A percentile compares a stretch with the other conserved stretches of the same genome.
Evolutionary conservation across 2,329 filamentous ascomycete genomes (phyloP).

Genomic region (Fusarium mundagurra): DNA sequence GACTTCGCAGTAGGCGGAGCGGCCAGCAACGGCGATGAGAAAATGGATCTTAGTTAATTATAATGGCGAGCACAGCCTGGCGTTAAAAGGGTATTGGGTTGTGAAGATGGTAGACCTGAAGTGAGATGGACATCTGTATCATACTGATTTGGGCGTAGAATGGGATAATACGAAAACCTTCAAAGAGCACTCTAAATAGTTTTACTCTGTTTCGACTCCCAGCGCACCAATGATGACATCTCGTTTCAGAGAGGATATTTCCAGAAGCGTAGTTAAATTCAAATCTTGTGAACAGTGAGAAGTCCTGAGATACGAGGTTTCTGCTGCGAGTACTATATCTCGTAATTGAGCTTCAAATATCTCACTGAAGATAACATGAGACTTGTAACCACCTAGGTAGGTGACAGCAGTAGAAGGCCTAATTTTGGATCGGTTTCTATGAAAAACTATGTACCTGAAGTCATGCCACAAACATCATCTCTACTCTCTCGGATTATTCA

Average conservation of each 20-base stretch:
- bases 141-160: conserved; percentile 45
- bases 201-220: conserved; percentile 11
- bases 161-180: conserved; percentile 25
- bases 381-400: neutral
- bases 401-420: neutral
- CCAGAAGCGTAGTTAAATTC: neutral
- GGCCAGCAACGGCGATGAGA: conserved; percentile 53
- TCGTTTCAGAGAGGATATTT: neutral
- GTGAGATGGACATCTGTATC: conserved; percentile 43
- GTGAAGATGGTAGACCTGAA: conserved; percentile 17
- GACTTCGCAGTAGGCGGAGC: conserved; percentile 64
- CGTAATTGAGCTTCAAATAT: neutral
- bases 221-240: neutral
- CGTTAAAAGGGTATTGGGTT: conserved; percentile 43
- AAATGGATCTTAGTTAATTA: conserved; percentile 57
- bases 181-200: conserved; percentile 22
- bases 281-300: neutral
- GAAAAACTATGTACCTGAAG: neutral
- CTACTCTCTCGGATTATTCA: neutral
- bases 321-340: neutral
- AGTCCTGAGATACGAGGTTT: neutral
- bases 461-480: neutral
- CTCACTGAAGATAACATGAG: neutral
- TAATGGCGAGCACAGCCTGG: conserved; percentile 42
- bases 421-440: too few species aligned